A percentile compares a stretch with the other conserved stretches of the same genome.
Evolutionary conservation across 2,329 filamentous ascomycete species (phyloP).

Genomic region (Penicillium polonicum): DNA sequence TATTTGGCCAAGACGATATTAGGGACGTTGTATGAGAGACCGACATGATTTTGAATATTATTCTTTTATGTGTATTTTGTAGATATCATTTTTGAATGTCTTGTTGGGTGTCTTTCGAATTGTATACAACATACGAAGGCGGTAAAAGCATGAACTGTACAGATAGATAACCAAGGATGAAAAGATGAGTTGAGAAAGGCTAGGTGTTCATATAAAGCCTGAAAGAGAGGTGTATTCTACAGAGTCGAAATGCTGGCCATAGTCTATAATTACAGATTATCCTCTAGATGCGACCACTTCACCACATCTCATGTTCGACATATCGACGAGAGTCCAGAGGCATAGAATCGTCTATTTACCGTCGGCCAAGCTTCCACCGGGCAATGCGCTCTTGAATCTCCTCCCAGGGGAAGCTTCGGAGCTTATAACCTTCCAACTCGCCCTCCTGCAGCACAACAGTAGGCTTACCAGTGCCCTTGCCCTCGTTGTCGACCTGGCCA

Average conservation of each 20-base stretch:
- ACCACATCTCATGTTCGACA: background rate
- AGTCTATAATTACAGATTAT: constrained; percentile 17
- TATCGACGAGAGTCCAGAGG: background rate
- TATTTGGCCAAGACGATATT: too few species aligned
- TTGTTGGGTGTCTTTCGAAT: too few species aligned
- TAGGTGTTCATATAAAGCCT: background rate
- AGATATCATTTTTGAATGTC: too few species aligned
- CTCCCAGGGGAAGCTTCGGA: constrained; percentile 73
- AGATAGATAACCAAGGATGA: too few species aligned
- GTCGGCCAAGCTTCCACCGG: constrained; percentile 74
- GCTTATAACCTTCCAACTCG: constrained; percentile 66
- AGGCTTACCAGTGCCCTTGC: constrained; percentile 78
- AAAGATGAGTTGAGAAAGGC: background rate
- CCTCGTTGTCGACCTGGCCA: constrained; percentile 71
- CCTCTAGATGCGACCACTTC: constrained; percentile 3
- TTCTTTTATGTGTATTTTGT: too few species aligned
- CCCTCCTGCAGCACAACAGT: constrained; percentile 95
- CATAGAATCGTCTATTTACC: constrained; percentile 39
- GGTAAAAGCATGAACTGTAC: too few species aligned
- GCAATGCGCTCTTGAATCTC: constrained; percentile 86
- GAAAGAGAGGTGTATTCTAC: constrained; percentile 14
- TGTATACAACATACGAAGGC: too few species aligned
- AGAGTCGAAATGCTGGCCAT: constrained; percentile 8
- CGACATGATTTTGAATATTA: too few species aligned
- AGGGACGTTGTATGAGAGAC: too few species aligned